phyloP scores from a whole-genome alignment of 345 rosid species.

The Arabidopsis arenosa region DNA sequence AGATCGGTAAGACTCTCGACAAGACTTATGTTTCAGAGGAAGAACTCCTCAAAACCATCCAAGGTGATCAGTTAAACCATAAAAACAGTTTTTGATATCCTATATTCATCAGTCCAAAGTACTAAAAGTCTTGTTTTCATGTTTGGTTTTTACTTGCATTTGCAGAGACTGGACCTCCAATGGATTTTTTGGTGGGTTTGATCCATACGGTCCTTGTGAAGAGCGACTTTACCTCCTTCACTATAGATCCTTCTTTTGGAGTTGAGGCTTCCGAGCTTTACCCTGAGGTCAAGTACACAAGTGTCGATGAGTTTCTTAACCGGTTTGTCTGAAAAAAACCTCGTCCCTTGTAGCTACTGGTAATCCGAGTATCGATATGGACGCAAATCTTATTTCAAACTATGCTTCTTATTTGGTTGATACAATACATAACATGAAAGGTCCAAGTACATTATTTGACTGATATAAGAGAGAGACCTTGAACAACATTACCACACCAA shows the following conservation, averaged over 20 bases:
- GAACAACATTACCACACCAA: constrained; percentile 29
- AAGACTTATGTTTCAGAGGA: constrained; percentile 62
- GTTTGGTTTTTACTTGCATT: constrained; percentile 9
- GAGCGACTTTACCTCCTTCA: constrained; percentile 50
- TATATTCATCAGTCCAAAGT: neutral
- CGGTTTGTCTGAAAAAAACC: constrained; percentile 42
- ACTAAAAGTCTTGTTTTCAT: neutral
- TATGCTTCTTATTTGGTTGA: constrained; percentile 25
- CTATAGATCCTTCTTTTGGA: constrained; percentile 49
- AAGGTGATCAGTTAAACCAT: constrained; percentile 51
- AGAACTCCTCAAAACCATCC: constrained; percentile 61
- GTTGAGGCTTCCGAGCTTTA: constrained; percentile 65
- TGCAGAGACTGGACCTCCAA: constrained; percentile 66
- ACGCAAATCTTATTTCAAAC: neutral
- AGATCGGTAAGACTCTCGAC: constrained; percentile 65
- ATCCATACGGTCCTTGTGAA: constrained; percentile 47
- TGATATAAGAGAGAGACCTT: constrained; percentile 2
- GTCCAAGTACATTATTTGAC: constrained; percentile 34
- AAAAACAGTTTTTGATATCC: neutral
- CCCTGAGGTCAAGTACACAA: constrained; percentile 61
- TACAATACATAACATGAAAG: constrained; percentile 11
- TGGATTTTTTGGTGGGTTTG: constrained; percentile 45
- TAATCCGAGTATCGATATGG: neutral
- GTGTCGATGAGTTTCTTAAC: constrained; percentile 50
- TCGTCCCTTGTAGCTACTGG: neutral